Evolutionary conservation across 2,329 filamentous ascomycete genomes (phyloP).

Genomic region (Diaporthe capsici): DNA sequence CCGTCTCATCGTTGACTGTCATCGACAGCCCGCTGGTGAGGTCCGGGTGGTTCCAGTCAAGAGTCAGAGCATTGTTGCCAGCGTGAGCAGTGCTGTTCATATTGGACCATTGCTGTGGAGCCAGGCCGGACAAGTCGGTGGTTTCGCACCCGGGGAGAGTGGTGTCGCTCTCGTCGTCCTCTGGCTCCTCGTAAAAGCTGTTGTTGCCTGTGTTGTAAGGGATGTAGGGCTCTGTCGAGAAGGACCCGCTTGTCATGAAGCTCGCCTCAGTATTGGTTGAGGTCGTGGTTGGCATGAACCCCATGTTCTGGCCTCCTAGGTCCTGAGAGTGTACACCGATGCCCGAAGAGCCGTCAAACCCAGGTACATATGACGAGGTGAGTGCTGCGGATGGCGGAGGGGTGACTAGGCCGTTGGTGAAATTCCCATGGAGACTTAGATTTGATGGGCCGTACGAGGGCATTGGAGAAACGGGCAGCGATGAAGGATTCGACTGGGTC

Average conservation of each 20-base stretch:
- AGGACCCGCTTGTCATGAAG: slow-evolving; percentile 45
- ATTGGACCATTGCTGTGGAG: slow-evolving; percentile 37
- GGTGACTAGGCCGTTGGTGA: slow-evolving; percentile 67
- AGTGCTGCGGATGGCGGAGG: slow-evolving; percentile 69
- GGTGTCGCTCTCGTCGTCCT: slow-evolving; percentile 41
- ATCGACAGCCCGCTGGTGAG: slow-evolving; percentile 38
- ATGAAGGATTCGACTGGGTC: slow-evolving; percentile 36
- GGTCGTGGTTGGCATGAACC: slow-evolving; percentile 55
- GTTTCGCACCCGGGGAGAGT: slow-evolving; percentile 37
- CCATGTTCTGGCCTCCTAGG: slow-evolving; percentile 51
- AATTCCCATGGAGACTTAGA: slow-evolving; percentile 63
- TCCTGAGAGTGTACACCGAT: slow-evolving; percentile 44
- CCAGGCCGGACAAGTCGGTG: slow-evolving; percentile 31
- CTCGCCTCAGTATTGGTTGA: slow-evolving; percentile 50
- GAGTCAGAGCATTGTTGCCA: slow-evolving; percentile 23
- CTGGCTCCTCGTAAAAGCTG: slow-evolving; percentile 39
- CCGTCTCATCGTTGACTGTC: slow-evolving; percentile 33
- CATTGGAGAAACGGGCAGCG: slow-evolving; percentile 40
- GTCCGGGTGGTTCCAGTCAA: slow-evolving; percentile 40
- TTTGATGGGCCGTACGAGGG: slow-evolving; percentile 40
- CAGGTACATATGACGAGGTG: slow-evolving; percentile 61
- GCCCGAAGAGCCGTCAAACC: slow-evolving; percentile 54
- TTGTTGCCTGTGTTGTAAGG: slow-evolving; percentile 28
- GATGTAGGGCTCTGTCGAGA: slow-evolving; percentile 49
- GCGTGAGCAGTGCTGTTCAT: slow-evolving; percentile 34